Conservation (phyloP, 441 rosid genomes). For the Codiaeum variegatum region DNA sequence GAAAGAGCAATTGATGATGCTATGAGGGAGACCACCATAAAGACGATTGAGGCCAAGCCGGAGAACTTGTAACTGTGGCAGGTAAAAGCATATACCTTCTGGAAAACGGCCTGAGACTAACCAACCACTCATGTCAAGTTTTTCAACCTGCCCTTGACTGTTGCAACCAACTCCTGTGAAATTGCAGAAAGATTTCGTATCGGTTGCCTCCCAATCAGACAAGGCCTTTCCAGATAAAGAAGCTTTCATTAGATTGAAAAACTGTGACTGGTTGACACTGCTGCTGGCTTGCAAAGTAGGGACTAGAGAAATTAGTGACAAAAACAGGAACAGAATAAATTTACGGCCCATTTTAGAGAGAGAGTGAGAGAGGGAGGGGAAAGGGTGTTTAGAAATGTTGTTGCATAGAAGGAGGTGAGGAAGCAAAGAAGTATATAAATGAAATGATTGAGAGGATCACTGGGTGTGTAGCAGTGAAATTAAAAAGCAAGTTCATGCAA, state of each 20-base stretch:
- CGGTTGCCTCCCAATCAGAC: conserved; percentile 53
- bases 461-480: conserved; percentile 36
- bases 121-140: conserved; percentile 56
- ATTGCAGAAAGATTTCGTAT: conserved; percentile 46
- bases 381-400: conserved; percentile 29
- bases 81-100: conserved; percentile 52
- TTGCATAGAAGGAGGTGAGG: conserved; percentile 43
- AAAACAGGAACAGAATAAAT: conserved; percentile 22
- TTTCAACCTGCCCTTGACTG: conserved; percentile 46
- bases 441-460: conserved; percentile 39
- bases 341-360: conserved; percentile 32
- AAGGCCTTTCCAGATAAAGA: conserved; percentile 57
- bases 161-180: conserved; percentile 70
- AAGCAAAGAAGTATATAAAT: conserved; percentile 37
- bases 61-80: conserved; percentile 62
- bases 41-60: conserved; percentile 60
- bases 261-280: conserved; percentile 41
- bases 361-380: neutral
- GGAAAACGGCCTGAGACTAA: conserved; percentile 67
- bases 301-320: conserved; percentile 25
- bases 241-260: conserved; percentile 57
- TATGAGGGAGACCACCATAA: conserved; percentile 46
- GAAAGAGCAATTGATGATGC: conserved; percentile 61
- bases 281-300: conserved; percentile 23
- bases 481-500: conserved; percentile 39